Evolutionary conservation across 208 protist species (phyloP), one percentile per base, ranked within the genome.

Genomic region (Leishmania martiniquensis): DNA sequence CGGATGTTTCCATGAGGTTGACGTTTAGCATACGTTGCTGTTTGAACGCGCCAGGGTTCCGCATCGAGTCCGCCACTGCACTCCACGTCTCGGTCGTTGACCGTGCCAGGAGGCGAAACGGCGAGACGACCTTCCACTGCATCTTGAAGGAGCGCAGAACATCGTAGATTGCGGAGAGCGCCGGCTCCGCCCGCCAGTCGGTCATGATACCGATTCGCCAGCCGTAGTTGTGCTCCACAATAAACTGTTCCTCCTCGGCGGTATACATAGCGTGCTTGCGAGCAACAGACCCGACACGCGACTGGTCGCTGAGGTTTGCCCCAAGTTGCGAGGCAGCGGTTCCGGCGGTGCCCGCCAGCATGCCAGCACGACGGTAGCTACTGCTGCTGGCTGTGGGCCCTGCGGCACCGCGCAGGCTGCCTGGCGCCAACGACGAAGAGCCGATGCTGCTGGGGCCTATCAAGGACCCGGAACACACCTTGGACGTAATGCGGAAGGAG

Each of bases 201-300:
- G 91, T 94, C 95, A 98, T 98, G 54, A 98, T 72, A 12, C 95
- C 95, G n/a, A 98, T 77, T 32, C 95, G 91, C 95, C 95, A 98
- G 45, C 95, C 95, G 37, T 80, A 84, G 80, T 96, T 96, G 80
- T 96, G 85, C 66, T 85, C 80, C 34, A 95, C 86, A 59, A 96
- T 87, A 78, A 96, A 96, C 71, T 93, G 80, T 66, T 95, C 86
- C 74, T 96, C 95, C 52, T 94, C 89, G 1, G 73, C 82, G 51
- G 89, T 95, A 85, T 96, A 96, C 66, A 92, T 87, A 57, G 84
- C 42, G 78, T 95, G 85, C 68, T 91, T 92, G 69, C 90, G 87
- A 59, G 91, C 91, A 1, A 95, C 91, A 4, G 93, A 97, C 12
- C 92, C 92, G 34, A 95, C 87, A 60, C 87, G 92, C 15, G 90